Evolutionary conservation across 495 filamentous ascomycete species (phyloP).

Genomic region (Penicillium ucsense): DNA sequence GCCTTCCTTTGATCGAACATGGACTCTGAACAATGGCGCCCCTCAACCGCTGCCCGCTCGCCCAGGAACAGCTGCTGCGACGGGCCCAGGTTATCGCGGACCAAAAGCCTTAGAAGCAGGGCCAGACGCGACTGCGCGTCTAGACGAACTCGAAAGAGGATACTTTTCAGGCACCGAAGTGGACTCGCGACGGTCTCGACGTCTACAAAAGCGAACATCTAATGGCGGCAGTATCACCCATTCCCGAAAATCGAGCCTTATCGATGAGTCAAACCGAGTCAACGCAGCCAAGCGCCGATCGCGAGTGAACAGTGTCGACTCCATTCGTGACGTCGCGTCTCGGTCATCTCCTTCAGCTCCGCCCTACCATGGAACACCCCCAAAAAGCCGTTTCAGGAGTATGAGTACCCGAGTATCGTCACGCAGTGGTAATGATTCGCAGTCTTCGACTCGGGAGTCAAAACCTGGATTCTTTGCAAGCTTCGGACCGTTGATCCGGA

Average conservation of each 20-base stretch:
- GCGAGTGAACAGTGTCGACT: conserved; percentile 64
- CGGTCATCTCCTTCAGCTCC: conserved; percentile 36
- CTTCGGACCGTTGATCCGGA: conserved; percentile 34
- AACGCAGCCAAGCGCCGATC: conserved; percentile 60
- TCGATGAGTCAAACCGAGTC: conserved; percentile 48
- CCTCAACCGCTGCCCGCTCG: conserved; percentile 18
- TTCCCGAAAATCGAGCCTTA: conserved; percentile 59
- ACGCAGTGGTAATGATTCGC: conserved; percentile 29
- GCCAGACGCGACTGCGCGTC: conserved; percentile 20
- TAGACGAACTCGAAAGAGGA: conserved; percentile 68
- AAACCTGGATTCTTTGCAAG: conserved; percentile 40
- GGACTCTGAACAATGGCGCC: conserved; percentile 59
- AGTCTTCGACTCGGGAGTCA: conserved; percentile 35
- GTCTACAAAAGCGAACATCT: conserved; percentile 70
- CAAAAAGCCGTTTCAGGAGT: conserved; percentile 37
- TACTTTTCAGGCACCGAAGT: conserved; percentile 89
- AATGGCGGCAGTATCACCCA: conserved; percentile 37
- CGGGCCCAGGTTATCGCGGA: conserved; percentile 16
- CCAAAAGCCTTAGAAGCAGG: conserved; percentile 19
- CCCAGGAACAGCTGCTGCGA: conserved; percentile 28
- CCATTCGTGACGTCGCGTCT: conserved; percentile 35
- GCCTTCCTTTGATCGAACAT: conserved; percentile 80
- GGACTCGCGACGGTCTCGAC: conserved; percentile 59
- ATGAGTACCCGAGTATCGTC: conserved; percentile 33
- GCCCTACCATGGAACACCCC: conserved; percentile 48